These are phyloP conservation scores for Stramenopiles sp. DNA, from an alignment of 352 stramenopile species.

Conservation along the genomic window DNA sequence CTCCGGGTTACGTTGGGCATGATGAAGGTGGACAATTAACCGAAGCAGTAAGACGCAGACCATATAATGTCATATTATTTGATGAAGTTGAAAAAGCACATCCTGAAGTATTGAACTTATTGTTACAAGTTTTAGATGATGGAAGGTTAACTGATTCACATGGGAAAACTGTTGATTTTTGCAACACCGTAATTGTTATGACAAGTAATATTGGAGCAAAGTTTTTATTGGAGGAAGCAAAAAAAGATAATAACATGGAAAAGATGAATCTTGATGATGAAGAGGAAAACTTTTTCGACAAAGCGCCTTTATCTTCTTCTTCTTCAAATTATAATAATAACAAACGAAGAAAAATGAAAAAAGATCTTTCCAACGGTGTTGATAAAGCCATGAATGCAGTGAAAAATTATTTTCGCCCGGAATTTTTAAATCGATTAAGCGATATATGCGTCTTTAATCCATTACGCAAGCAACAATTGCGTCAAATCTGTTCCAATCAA, in stretches of 20 bases:
- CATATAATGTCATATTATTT: slow-evolving; percentile 88
- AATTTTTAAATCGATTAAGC: slow-evolving; percentile 87
- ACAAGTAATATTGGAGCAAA: slow-evolving; percentile 86
- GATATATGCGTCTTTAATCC: slow-evolving; percentile 89
- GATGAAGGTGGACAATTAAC: slow-evolving; percentile 85
- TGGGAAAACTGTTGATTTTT: slow-evolving; percentile 85
- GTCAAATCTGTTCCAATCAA: slow-evolving; percentile 72
- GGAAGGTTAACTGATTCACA: slow-evolving; percentile 86
- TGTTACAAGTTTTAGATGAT: slow-evolving; percentile 92
- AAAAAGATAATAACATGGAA: slow-evolving; percentile 25
- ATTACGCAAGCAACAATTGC: slow-evolving; percentile 54
- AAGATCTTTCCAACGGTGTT: slow-evolving; percentile 31
- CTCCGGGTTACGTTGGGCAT: slow-evolving; percentile 82
- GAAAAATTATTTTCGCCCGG: slow-evolving; percentile 60
- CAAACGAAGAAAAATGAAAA: slow-evolving; percentile 23
- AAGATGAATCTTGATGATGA: not conserved
- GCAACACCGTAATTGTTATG: slow-evolving; percentile 89
- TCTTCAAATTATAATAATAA: not conserved
- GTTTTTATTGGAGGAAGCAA: slow-evolving; percentile 47
- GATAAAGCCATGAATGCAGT: slow-evolving; percentile 61
- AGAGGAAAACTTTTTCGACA: slow-evolving; percentile 9
- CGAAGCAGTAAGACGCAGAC: slow-evolving; percentile 75
- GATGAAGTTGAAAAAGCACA: slow-evolving; percentile 97
- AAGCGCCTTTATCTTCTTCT: not conserved
- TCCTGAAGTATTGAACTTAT: slow-evolving; percentile 76